phyloP scores from a whole-genome alignment of 2,329 filamentous ascomycete genomes.

The Dothistroma pini region DNA sequence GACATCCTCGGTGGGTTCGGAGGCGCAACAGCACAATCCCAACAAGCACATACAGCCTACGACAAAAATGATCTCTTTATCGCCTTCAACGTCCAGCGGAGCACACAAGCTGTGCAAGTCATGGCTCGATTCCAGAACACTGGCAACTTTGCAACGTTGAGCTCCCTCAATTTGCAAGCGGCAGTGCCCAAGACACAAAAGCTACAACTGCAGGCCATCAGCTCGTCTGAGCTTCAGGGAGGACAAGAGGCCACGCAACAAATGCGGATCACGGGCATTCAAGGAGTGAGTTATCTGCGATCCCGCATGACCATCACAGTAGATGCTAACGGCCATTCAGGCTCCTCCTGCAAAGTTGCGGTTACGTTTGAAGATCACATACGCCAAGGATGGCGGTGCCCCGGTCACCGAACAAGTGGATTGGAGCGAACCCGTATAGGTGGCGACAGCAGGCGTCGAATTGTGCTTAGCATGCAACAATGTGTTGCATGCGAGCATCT shows the following conservation, averaged over 20 bases:
- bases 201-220: slow-evolving; percentile 86
- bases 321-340: slow-evolving; percentile 46
- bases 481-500: slow-evolving; percentile 1
- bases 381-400: slow-evolving; percentile 64
- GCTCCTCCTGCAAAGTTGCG: slow-evolving; percentile 66
- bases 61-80: slow-evolving; percentile 80
- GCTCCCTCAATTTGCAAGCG: slow-evolving; percentile 79
- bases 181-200: slow-evolving; percentile 97
- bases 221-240: slow-evolving; percentile 68
- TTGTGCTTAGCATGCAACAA: not conserved
- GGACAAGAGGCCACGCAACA: slow-evolving; percentile 83
- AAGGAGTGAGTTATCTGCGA: slow-evolving; percentile 67
- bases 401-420: slow-evolving; percentile 89
- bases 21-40: slow-evolving; percentile 48
- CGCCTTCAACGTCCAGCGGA: slow-evolving; percentile 79
- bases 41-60: slow-evolving; percentile 66
- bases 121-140: slow-evolving; percentile 77
- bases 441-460: not conserved
- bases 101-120: slow-evolving; percentile 74
- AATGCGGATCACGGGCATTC: slow-evolving; percentile 82
- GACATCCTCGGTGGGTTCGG: slow-evolving; percentile 45
- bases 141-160: slow-evolving; percentile 57
- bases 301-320: not conserved
- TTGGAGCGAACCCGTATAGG: slow-evolving; percentile 72
- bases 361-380: slow-evolving; percentile 80